Percentiles rank a stretch among this genome's conserved stretches.
phyloP scores from a whole-genome alignment of 768 basidiomycete species.

The Mycena filopes region DNA sequence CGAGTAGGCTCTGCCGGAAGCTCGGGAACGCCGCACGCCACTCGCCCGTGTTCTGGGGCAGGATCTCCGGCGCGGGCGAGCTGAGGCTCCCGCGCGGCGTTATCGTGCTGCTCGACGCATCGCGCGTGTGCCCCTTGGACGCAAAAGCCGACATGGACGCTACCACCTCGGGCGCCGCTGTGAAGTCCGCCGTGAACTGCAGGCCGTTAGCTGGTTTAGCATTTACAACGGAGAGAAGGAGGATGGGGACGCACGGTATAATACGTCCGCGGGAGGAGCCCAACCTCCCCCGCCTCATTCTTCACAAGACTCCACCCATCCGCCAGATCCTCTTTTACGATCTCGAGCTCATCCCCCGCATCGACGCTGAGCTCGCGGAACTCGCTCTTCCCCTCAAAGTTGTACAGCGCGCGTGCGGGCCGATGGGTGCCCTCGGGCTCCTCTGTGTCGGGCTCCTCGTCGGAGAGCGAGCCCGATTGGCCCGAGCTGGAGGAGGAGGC shows the following conservation, averaged over 20 bases:
- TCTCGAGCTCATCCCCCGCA: conserved; percentile 76
- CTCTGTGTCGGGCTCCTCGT: conserved; percentile 57
- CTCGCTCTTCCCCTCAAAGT: conserved; percentile 80
- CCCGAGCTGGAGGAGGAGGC: too few relatives aligned
- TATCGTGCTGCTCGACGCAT: conserved; percentile 56
- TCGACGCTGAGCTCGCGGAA: conserved; percentile 76
- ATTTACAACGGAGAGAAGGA: neutral
- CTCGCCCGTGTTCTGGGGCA: conserved; percentile 79
- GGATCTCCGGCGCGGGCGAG: conserved; percentile 53
- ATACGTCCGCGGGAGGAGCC: conserved; percentile 75
- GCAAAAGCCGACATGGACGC: conserved; percentile 39
- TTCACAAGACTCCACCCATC: conserved; percentile 87
- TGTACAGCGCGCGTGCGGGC: conserved; percentile 75
- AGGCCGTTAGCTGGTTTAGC: neutral
- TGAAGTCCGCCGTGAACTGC: conserved; percentile 77
- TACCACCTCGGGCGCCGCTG: conserved; percentile 57
- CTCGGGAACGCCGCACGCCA: conserved; percentile 69
- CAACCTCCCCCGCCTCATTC: conserved; percentile 66
- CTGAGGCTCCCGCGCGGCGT: conserved; percentile 64
- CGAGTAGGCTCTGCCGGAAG: conserved; percentile 76
- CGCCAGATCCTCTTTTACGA: conserved; percentile 77
- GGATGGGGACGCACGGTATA: conserved; percentile 67
- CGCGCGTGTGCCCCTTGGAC: conserved; percentile 40
- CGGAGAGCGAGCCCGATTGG: conserved; percentile 66
- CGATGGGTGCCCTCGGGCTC: conserved; percentile 50